These are phyloP conservation scores for Euclidium syriacum DNA, from an alignment of 345 rosid genomes.

Conservation along the genomic window DNA sequence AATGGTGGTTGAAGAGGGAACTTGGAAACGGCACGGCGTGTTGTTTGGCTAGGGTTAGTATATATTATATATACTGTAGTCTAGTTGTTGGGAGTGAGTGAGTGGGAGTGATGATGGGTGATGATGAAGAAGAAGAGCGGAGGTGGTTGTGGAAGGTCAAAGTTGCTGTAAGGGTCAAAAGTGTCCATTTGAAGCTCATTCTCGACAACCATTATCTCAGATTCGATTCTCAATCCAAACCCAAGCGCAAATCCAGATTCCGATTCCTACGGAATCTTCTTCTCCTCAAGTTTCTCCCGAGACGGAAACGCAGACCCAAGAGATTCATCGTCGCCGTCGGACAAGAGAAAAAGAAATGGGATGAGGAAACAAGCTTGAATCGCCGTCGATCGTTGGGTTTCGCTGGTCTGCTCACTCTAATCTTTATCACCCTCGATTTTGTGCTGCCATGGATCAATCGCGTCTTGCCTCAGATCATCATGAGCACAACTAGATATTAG, in stretches of 20 bases:
- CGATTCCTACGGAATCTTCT: neutral
- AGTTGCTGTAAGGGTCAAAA: constrained; percentile 1
- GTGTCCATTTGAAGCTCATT: constrained; percentile 12
- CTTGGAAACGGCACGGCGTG: too few relatives aligned
- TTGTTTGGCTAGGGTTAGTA: neutral
- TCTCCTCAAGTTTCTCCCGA: neutral
- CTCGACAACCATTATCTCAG: constrained; percentile 15
- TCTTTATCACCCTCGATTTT: too few relatives aligned
- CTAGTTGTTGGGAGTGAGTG: too few relatives aligned
- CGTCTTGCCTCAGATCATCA: too few relatives aligned
- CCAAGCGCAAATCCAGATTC: neutral
- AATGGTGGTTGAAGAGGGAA: too few relatives aligned
- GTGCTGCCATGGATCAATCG: too few relatives aligned
- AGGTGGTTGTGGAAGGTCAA: constrained; percentile 13
- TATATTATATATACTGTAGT: too few relatives aligned
- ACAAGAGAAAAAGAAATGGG: neutral
- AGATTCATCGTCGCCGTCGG: neutral
- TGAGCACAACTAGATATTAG: too few relatives aligned
- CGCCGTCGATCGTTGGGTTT: too few relatives aligned
- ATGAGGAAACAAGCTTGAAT: too few relatives aligned
- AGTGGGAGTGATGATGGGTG: too few relatives aligned
- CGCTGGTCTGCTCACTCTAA: too few relatives aligned
- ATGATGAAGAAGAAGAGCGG: neutral
- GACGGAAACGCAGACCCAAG: neutral
- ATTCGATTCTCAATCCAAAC: constrained; percentile 18